Evolutionary conservation across 352 stramenopile genomes (phyloP).

Genomic region (Globisporangium nodosum): DNA sequence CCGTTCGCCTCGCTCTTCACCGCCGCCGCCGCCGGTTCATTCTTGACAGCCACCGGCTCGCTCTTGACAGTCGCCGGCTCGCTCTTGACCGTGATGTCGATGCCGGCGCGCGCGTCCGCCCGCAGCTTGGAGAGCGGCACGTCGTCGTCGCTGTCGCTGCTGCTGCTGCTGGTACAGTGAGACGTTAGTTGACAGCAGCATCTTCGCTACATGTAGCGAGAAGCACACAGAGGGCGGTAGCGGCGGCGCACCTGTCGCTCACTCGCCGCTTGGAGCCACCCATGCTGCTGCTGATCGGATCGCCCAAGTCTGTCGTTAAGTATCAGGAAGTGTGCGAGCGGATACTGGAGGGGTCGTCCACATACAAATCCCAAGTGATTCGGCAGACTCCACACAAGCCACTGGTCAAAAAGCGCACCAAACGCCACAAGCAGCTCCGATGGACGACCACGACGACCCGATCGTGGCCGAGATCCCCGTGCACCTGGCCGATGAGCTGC

Average conservation of each 20-base stretch:
- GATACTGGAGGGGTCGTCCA: neutral
- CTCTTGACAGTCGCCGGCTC: constrained; percentile 10
- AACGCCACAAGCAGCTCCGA: constrained; percentile 1
- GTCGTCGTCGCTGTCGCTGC: constrained; percentile 79
- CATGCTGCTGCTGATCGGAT: constrained; percentile 1
- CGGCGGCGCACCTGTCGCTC: constrained; percentile 32
- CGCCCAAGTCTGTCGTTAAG: neutral
- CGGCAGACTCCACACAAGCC: neutral
- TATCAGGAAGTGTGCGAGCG: too few species aligned
- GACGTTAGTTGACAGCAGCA: too few species aligned
- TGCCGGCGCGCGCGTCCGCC: constrained; percentile 16
- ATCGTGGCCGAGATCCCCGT: constrained; percentile 81
- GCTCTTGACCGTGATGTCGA: constrained; percentile 15
- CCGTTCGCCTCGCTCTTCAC: constrained; percentile 20
- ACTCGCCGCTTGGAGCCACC: constrained; percentile 19
- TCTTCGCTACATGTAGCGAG: too few species aligned
- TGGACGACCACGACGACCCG: constrained; percentile 45
- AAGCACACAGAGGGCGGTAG: too few species aligned
- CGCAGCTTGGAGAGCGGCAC: constrained; percentile 68
- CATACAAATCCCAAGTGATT: neutral
- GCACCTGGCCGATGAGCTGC: constrained; percentile 66
- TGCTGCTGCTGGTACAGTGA: constrained; percentile 18
- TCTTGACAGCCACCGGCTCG: constrained; percentile 12
- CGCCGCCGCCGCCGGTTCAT: neutral
- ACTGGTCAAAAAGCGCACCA: neutral